phyloP scores from a whole-genome alignment of 192 early-diverging fungal species.

The Funneliformis geosporum region DNA sequence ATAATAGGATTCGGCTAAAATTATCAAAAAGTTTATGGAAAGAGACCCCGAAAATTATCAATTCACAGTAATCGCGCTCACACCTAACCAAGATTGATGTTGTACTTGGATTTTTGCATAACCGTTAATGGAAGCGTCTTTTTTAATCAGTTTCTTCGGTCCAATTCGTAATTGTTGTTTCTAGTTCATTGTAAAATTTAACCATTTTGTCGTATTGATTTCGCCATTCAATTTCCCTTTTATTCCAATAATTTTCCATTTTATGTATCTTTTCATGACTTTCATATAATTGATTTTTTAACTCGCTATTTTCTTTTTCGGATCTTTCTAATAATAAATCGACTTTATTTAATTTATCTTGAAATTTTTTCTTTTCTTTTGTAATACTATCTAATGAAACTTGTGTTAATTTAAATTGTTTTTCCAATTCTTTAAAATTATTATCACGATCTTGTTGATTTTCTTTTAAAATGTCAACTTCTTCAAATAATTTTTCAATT shows the following conservation, averaged over 20 bases:
- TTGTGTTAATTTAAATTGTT: not conserved
- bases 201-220: not conserved
- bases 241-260: not conserved
- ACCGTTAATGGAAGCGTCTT: no score
- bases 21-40: conserved; percentile 66
- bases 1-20: conserved; percentile 53
- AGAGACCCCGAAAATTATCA: conserved; percentile 65
- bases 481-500: not conserved
- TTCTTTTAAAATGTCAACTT: not conserved
- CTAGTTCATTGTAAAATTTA: not conserved
- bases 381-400: not conserved
- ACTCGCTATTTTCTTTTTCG: not conserved
- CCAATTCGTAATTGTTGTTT: not conserved
- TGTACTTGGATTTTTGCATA: no score
- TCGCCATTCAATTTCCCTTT: not conserved
- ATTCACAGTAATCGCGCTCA: conserved; percentile 66
- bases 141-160: no score
- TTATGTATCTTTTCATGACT: not conserved
- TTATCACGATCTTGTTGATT: conserved; percentile 10
- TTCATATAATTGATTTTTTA: not conserved
- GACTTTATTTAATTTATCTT: no score
- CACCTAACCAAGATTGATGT: conserved; percentile 28
- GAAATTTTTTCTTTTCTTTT: no score
- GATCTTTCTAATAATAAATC: no score
- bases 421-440: not conserved